Conservation (phyloP, 2,329 filamentous ascomycete genomes). For the Colletotrichum limetticola region DNA sequence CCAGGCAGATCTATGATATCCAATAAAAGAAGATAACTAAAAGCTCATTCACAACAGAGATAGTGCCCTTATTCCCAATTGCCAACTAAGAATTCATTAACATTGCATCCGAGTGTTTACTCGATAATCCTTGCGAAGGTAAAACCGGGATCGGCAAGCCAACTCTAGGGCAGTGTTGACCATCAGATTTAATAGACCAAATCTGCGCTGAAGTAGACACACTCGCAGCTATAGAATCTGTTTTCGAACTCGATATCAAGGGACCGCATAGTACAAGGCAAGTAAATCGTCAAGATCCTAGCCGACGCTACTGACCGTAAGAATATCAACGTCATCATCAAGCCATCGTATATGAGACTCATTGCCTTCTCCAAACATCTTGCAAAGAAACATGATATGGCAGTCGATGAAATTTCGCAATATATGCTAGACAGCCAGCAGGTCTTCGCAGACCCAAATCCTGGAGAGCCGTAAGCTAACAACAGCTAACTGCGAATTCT, state of each 20-base stretch:
- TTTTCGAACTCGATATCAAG: background rate
- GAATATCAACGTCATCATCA: background rate
- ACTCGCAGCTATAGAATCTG: too few relatives aligned
- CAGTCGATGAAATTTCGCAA: background rate
- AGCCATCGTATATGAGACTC: background rate
- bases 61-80: too few relatives aligned
- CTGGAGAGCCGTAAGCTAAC: background rate
- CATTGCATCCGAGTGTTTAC: background rate
- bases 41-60: too few relatives aligned
- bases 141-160: background rate
- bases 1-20: background rate
- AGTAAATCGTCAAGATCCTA: background rate
- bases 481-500: constrained; percentile 3
- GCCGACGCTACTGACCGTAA: background rate
- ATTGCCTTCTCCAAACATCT: background rate
- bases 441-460: background rate
- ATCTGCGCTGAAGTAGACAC: background rate
- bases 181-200: background rate
- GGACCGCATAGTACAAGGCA: background rate
- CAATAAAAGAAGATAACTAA: background rate
- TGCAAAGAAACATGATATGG: background rate
- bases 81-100: too few relatives aligned
- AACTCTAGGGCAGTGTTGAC: background rate
- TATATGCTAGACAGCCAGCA: background rate
- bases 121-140: background rate